These are phyloP conservation scores for Macaranga tanarius DNA, from an alignment of 441 rosid species.

Conservation along the genomic window DNA sequence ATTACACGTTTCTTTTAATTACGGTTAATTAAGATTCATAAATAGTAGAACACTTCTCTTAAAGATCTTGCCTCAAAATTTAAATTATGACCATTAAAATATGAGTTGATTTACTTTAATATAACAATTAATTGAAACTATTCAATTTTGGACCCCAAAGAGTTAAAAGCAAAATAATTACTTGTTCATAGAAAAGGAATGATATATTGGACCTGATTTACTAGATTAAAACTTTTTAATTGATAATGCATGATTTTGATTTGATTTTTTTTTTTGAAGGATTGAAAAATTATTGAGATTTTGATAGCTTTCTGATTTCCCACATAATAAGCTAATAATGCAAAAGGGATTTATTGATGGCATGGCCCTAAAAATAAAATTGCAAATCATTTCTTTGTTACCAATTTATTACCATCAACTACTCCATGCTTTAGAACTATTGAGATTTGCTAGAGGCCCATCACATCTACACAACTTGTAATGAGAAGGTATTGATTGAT, in stretches of 20 bases:
- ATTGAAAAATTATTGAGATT: slow-evolving; percentile 18
- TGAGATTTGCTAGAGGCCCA: slow-evolving; percentile 16
- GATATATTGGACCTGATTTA: too few species aligned
- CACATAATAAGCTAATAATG: slow-evolving; percentile 16
- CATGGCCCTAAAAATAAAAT: background rate
- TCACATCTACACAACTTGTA: background rate
- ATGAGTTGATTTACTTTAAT: too few species aligned
- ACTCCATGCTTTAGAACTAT: background rate
- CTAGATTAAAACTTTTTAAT: background rate
- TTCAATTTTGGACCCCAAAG: background rate
- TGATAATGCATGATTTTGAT: background rate
- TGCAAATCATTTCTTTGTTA: background rate
- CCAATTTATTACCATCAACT: background rate
- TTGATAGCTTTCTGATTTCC: slow-evolving; percentile 10
- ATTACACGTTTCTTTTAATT: too few species aligned
- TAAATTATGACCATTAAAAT: background rate
- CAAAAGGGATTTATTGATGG: background rate
- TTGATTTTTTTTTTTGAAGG: background rate
- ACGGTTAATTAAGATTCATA: too few species aligned
- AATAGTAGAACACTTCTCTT: too few species aligned
- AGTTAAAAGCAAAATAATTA: background rate
- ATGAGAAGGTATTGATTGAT: background rate
- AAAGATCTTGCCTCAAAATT: too few species aligned
- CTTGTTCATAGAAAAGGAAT: background rate
- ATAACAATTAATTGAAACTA: too few species aligned